Evolutionary conservation across 306 rosid species (phyloP).

Genomic region (Cyamopsis tetragonoloba): DNA sequence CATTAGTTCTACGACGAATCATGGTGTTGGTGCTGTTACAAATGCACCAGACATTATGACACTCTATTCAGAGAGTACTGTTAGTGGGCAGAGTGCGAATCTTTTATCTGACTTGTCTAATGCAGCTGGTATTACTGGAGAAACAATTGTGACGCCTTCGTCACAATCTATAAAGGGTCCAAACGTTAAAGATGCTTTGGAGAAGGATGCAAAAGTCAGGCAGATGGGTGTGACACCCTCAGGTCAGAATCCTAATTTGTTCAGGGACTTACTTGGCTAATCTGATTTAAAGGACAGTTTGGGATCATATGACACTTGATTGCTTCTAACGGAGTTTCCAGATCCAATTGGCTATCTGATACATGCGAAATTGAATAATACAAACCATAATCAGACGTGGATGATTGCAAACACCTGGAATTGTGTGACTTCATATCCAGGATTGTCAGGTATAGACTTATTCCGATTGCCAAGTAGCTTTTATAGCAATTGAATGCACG

Average conservation of each 20-base stretch:
- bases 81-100: constrained; percentile 39
- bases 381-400: not conserved
- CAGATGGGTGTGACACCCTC: constrained; percentile 83
- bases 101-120: constrained; percentile 43
- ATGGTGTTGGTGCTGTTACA: constrained; percentile 30
- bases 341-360: constrained; percentile 28
- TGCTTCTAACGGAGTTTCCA: constrained; percentile 10
- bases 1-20: constrained; percentile 29
- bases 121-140: constrained; percentile 28
- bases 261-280: constrained; percentile 68
- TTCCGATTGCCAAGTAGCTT: constrained; percentile 13
- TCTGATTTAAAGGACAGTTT: not conserved
- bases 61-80: constrained; percentile 40
- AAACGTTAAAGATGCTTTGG: constrained; percentile 45
- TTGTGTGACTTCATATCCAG: constrained; percentile 23
- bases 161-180: constrained; percentile 58
- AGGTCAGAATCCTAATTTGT: constrained; percentile 72
- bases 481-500: constrained; percentile 3
- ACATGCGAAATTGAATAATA: constrained; percentile 16
- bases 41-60: constrained; percentile 50
- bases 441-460: constrained; percentile 17
- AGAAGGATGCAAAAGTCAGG: constrained; percentile 81
- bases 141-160: constrained; percentile 12
- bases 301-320: constrained; percentile 10
- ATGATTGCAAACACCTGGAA: constrained; percentile 13